Percentiles rank a stretch among this genome's conserved stretches.
Conservation (phyloP, 1,139 yeast species). For the Arxiozyma telluris region DNA sequence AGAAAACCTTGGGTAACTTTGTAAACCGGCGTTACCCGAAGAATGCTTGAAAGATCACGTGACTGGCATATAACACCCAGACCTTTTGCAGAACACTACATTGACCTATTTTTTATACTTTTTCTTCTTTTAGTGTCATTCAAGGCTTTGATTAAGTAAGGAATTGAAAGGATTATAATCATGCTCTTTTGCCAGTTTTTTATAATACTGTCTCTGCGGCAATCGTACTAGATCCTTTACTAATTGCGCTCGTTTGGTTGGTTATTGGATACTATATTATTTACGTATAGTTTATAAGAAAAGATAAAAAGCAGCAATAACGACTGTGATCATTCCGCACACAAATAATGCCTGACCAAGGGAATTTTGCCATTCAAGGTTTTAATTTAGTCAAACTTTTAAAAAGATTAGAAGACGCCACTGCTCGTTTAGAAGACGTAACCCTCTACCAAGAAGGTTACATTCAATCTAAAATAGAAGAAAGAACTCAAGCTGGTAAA, state of each 20-base stretch:
- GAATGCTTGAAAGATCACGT: background rate
- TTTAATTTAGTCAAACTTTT: conserved; percentile 73
- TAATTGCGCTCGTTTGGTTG: background rate
- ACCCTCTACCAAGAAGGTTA: conserved; percentile 64
- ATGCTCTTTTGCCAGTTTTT: too few relatives aligned
- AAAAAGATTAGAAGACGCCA: conserved; percentile 85
- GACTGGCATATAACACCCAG: background rate
- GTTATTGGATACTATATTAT: background rate
- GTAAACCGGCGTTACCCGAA: background rate
- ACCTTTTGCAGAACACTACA: background rate
- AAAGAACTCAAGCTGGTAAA: conserved; percentile 2
- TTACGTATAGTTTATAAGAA: background rate
- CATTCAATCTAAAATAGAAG: conserved; percentile 24
- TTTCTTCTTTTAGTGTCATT: background rate
- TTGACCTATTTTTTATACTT: too few relatives aligned
- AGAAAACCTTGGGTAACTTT: too few relatives aligned
- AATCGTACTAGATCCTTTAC: too few relatives aligned
- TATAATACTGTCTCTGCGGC: too few relatives aligned
- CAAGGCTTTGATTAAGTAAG: background rate
- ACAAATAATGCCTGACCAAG: conserved; percentile 10
- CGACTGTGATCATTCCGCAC: background rate
- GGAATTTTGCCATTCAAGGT: conserved; percentile 44
- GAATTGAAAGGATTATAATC: background rate
- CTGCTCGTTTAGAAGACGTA: conserved; percentile 84
- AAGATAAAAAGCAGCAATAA: background rate